Evolutionary conservation across 805 yeast genomes (phyloP).

Genomic region (Yamadazyma insecticola): DNA sequence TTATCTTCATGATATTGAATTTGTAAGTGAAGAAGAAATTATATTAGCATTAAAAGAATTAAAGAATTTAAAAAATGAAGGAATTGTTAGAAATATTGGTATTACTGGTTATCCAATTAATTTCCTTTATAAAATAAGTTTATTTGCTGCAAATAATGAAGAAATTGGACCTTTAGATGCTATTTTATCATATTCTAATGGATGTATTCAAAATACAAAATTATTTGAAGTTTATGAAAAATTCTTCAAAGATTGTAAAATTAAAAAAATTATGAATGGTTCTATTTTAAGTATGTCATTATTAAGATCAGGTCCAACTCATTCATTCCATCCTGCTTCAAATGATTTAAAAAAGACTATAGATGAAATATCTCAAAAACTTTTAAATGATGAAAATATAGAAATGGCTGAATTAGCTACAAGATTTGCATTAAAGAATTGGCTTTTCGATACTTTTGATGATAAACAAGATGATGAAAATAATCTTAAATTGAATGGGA

Average conservation of each 20-base stretch:
- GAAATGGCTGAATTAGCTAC: conserved; percentile 83
- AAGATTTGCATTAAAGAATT: conserved; percentile 62
- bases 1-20: conserved; percentile 87
- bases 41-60: conserved; percentile 62
- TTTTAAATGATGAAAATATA: conserved; percentile 34
- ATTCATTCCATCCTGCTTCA: conserved; percentile 77
- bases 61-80: conserved; percentile 56
- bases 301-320: conserved; percentile 62
- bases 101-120: conserved; percentile 85
- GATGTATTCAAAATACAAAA: conserved; percentile 71
- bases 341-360: conserved; percentile 52
- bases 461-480: conserved; percentile 5
- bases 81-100: conserved; percentile 64
- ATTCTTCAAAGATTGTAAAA: conserved; percentile 49
- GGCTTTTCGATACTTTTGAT: conserved; percentile 42
- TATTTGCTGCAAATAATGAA: conserved; percentile 23
- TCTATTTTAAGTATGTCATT: conserved; percentile 88
- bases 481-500: conserved; percentile 19
- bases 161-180: conserved; percentile 67
- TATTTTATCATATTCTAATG: conserved; percentile 72
- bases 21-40: conserved; percentile 52
- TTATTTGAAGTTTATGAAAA: conserved; percentile 44
- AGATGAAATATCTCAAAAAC: conserved; percentile 35
- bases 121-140: conserved; percentile 53
- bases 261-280: conserved; percentile 66